phyloP scores from a whole-genome alignment of 2,329 filamentous ascomycete species.

The Penicillium sp. region DNA sequence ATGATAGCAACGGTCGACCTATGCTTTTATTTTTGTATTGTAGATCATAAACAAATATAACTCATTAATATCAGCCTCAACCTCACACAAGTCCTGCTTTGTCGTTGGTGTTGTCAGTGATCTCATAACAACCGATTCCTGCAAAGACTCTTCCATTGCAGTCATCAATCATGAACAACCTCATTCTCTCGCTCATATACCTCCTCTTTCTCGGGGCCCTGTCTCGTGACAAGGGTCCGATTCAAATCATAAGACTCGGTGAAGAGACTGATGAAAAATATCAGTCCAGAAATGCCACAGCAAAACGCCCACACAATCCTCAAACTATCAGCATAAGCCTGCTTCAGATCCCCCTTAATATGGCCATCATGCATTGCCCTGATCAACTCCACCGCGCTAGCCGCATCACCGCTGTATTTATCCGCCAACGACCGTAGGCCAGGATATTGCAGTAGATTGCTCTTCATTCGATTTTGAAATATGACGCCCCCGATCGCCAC shows the following conservation, averaged over 20 bases:
- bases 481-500: slow-evolving; percentile 64
- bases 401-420: slow-evolving; percentile 55
- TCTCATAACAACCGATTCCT: too few relatives aligned
- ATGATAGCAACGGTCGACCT: too few relatives aligned
- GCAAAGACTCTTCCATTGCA: too few relatives aligned
- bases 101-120: too few relatives aligned
- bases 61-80: too few relatives aligned
- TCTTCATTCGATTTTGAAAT: slow-evolving; percentile 56
- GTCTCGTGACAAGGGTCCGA: neutral
- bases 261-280: slow-evolving; percentile 50
- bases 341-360: slow-evolving; percentile 39
- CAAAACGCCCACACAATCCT: slow-evolving; percentile 55
- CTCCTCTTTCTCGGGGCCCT: neutral
- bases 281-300: slow-evolving; percentile 49
- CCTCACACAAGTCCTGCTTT: too few relatives aligned
- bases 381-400: slow-evolving; percentile 56
- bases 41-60: too few relatives aligned
- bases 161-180: neutral
- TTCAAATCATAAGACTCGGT: slow-evolving; percentile 44
- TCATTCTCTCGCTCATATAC: neutral
- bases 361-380: slow-evolving; percentile 45
- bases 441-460: slow-evolving; percentile 48
- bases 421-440: slow-evolving; percentile 46
- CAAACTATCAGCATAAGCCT: slow-evolving; percentile 53
- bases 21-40: too few relatives aligned